A percentile compares a stretch with the other conserved stretches of the same genome.
These are phyloP conservation scores for Suhomyces vadensis DNA, from an alignment of 805 yeast genomes.

Conservation along the genomic window DNA sequence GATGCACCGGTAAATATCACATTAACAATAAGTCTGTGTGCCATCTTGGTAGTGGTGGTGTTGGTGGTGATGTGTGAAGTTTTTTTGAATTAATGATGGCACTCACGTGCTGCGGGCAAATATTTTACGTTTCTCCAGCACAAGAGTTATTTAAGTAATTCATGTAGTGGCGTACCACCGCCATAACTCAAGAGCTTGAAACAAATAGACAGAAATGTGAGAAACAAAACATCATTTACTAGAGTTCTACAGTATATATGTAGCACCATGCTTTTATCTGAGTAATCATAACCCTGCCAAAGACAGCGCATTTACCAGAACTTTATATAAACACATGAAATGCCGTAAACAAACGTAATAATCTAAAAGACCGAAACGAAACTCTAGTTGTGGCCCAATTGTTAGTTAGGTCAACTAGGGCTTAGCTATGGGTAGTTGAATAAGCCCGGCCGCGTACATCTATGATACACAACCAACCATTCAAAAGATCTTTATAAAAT, in stretches of 20 bases:
- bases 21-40: slow-evolving; percentile 87
- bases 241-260: slow-evolving; percentile 27
- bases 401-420: slow-evolving; percentile 71
- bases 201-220: too few species aligned
- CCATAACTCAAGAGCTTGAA: too few species aligned
- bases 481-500: slow-evolving; percentile 49
- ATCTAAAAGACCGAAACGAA: slow-evolving; percentile 81
- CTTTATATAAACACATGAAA: slow-evolving; percentile 34
- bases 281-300: slow-evolving; percentile 23
- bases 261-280: slow-evolving; percentile 56
- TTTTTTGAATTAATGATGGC: slow-evolving; percentile 4
- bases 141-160: too few species aligned
- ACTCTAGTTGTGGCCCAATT: slow-evolving; percentile 68
- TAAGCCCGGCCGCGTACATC: slow-evolving; percentile 14
- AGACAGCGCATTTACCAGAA: slow-evolving; percentile 28
- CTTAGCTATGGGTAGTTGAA: slow-evolving; percentile 52
- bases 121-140: too few species aligned
- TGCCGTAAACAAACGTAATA: slow-evolving; percentile 26
- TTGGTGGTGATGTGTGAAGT: slow-evolving; percentile 1
- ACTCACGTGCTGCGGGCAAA: neutral
- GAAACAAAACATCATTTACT: too few species aligned
- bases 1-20: slow-evolving; percentile 93
- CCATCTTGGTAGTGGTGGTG: slow-evolving; percentile 44
- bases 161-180: too few species aligned
- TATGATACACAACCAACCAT: slow-evolving; percentile 29